These are phyloP conservation scores for Cyclanthera cordifolia DNA, from an alignment of 306 rosid genomes.

Conservation along the genomic window DNA sequence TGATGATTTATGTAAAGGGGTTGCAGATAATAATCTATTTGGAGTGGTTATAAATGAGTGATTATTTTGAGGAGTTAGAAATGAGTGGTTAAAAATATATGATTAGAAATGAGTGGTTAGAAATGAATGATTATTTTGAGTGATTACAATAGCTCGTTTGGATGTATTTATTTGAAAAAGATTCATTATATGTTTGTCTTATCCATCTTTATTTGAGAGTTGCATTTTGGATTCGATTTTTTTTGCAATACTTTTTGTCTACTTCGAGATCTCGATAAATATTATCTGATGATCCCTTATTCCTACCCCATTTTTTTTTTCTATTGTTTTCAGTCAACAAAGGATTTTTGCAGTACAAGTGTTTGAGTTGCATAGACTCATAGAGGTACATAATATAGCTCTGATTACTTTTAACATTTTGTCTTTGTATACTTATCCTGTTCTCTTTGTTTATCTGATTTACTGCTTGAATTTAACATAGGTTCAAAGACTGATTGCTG, in stretches of 20 bases:
- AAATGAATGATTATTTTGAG: too few species aligned
- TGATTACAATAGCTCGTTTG: too few species aligned
- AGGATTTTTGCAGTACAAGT: conserved; percentile 49
- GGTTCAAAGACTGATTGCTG: conserved; percentile 64
- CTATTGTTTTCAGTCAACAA: conserved; percentile 51
- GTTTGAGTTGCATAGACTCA: conserved; percentile 70
- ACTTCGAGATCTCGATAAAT: too few species aligned
- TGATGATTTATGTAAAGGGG: too few species aligned
- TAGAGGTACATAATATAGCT: conserved; percentile 38
- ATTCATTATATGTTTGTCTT: neutral
- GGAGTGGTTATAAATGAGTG: too few species aligned
- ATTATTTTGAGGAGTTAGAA: too few species aligned
- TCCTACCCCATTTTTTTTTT: conserved; percentile 9
- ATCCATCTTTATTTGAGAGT: neutral
- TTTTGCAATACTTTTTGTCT: too few species aligned
- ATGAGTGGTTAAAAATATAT: too few species aligned
- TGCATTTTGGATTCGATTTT: neutral
- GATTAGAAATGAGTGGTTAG: too few species aligned
- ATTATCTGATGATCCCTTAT: conserved; percentile 4
- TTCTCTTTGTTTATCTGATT: conserved; percentile 1
- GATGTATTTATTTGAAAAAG: too few species aligned
- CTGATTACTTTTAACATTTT: conserved; percentile 1
- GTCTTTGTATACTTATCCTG: neutral
- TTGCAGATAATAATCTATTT: too few species aligned
- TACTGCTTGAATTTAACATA: conserved; percentile 26